Evolutionary conservation across 306 rosid species (phyloP).

Genomic region (Lathyrus oleraceus): DNA sequence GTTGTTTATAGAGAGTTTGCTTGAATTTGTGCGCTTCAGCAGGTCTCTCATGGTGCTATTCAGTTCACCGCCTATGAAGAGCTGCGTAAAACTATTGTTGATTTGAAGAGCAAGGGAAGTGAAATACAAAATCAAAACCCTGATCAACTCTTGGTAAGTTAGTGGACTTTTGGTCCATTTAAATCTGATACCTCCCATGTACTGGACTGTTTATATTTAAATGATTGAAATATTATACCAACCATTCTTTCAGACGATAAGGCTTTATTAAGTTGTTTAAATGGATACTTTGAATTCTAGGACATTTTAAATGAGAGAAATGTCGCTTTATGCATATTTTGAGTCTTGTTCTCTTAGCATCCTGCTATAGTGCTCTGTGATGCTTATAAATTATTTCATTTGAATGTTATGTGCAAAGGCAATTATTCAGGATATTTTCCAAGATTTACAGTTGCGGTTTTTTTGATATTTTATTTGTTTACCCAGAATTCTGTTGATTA

Average conservation of each 20-base stretch:
- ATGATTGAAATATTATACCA: not conserved
- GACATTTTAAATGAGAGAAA: conserved; percentile 22
- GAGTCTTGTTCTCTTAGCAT: not conserved
- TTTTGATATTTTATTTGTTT: conserved; percentile 11
- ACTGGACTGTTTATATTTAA: conserved; percentile 21
- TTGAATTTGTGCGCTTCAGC: conserved; percentile 40
- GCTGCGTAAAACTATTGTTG: conserved; percentile 65
- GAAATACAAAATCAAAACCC: conserved; percentile 45
- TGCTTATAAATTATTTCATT: conserved; percentile 11
- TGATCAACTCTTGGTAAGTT: conserved; percentile 59
- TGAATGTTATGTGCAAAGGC: conserved; percentile 5
- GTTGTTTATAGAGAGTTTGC: conserved; percentile 23
- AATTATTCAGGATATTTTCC: conserved; percentile 6
- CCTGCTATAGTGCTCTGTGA: not conserved
- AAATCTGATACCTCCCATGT: not conserved
- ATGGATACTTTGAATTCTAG: conserved; percentile 23
- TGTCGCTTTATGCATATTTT: conserved; percentile 11
- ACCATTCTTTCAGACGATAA: conserved; percentile 33
- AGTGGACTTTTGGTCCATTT: conserved; percentile 28
- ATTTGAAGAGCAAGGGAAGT: conserved; percentile 53
- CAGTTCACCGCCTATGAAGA: conserved; percentile 90
- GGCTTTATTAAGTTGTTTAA: conserved; percentile 34
- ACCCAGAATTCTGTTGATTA: conserved; percentile 79
- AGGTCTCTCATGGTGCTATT: conserved; percentile 98
- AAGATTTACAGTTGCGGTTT: not conserved